phyloP scores from a whole-genome alignment of 2,329 filamentous ascomycete genomes.

The Hypoxylon rubiginosum region DNA sequence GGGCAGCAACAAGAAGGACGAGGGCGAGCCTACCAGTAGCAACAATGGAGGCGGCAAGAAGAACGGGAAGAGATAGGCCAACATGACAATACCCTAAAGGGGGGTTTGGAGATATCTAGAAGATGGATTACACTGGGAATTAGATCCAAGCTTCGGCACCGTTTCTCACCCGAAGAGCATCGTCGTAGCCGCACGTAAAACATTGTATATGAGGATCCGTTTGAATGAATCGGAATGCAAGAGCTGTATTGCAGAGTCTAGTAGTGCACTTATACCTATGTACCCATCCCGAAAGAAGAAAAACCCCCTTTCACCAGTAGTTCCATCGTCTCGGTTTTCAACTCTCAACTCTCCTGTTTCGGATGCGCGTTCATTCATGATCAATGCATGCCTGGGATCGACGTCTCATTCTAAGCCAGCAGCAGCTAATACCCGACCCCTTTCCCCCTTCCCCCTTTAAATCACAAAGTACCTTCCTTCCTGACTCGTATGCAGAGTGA shows the following conservation, averaged over 20 bases:
- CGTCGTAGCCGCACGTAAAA: neutral
- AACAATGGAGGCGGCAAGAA: slow-evolving; percentile 54
- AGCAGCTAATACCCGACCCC: neutral
- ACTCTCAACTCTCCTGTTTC: neutral
- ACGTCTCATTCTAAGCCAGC: neutral
- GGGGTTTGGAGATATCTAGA: neutral
- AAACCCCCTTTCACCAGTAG: neutral
- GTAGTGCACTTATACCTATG: neutral
- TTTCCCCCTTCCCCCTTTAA: neutral
- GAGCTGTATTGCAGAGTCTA: neutral
- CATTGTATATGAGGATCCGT: neutral
- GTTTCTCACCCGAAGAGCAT: neutral
- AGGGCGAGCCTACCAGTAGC: slow-evolving; percentile 45
- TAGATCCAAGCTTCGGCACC: neutral
- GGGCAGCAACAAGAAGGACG: slow-evolving; percentile 59
- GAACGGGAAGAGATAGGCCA: slow-evolving; percentile 56
- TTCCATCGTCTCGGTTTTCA: too few species aligned
- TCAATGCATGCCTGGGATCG: too few species aligned
- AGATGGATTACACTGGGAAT: neutral
- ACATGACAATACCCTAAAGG: neutral
- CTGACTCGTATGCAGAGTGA: too few species aligned
- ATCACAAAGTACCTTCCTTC: neutral
- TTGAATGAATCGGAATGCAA: neutral
- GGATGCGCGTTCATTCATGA: too few species aligned
- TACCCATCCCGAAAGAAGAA: neutral